Evolutionary conservation across 495 filamentous ascomycete genomes (phyloP).

Genomic region (Aspergillus bertholletiae): DNA sequence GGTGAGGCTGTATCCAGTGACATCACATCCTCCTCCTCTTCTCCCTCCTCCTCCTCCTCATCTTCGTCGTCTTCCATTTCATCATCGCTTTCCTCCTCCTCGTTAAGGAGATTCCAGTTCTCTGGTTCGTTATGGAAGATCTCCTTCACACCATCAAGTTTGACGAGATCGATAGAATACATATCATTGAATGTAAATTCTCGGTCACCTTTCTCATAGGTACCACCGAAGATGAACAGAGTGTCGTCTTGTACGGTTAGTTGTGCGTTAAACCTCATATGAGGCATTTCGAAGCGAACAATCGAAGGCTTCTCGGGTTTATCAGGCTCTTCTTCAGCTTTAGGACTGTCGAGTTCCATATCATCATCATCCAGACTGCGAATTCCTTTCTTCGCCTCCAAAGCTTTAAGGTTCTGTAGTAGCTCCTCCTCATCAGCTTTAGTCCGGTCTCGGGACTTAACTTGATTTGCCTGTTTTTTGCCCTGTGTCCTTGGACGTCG

Average conservation of each 20-base stretch:
- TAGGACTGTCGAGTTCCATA: slow-evolving; percentile 36
- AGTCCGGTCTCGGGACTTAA: slow-evolving; percentile 61
- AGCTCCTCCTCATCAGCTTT: slow-evolving; percentile 89
- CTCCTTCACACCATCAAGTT: slow-evolving; percentile 87
- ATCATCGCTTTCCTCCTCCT: slow-evolving; percentile 67
- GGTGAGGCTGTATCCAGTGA: slow-evolving; percentile 35
- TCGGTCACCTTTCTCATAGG: slow-evolving; percentile 88
- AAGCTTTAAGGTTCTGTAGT: slow-evolving; percentile 72
- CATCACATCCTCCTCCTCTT: slow-evolving; percentile 39
- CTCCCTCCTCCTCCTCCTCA: slow-evolving; percentile 58
- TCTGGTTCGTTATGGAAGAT: slow-evolving; percentile 79
- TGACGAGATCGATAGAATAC: slow-evolving; percentile 85
- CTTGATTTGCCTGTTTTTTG: slow-evolving; percentile 57
- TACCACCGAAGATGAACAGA: slow-evolving; percentile 90
- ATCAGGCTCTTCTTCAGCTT: slow-evolving; percentile 51
- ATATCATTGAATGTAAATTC: slow-evolving; percentile 95
- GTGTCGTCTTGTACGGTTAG: slow-evolving; percentile 88
- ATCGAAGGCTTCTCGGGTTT: slow-evolving; percentile 45
- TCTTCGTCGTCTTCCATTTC: slow-evolving; percentile 67
- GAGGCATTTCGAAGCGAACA: slow-evolving; percentile 73
- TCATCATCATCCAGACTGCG: slow-evolving; percentile 53
- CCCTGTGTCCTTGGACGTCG: slow-evolving; percentile 59
- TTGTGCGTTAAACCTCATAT: slow-evolving; percentile 83
- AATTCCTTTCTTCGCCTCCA: slow-evolving; percentile 65
- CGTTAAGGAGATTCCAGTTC: slow-evolving; percentile 76